A percentile compares a stretch with the other conserved stretches of the same genome.
These are phyloP conservation scores for Leccinellum albellum DNA, from an alignment of 768 basidiomycete species.

Conservation along the genomic window DNA sequence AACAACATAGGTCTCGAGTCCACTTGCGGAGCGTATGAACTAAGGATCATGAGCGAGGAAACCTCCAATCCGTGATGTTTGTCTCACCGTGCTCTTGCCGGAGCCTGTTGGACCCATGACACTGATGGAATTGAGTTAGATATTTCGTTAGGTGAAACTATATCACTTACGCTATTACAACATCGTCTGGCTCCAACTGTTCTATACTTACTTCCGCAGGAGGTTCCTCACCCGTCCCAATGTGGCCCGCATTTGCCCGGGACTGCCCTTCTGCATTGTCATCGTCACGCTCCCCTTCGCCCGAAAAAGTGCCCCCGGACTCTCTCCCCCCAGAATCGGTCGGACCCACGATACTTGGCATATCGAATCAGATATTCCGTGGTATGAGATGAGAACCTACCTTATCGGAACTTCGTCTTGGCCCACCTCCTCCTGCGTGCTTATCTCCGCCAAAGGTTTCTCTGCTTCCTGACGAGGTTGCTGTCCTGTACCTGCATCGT, in stretches of 20 bases:
- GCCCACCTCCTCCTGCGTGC: too few species aligned
- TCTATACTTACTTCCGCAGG: not conserved
- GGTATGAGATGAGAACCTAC: not conserved
- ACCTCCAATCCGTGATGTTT: not conserved
- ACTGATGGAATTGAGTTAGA: not conserved
- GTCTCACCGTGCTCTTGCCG: not conserved
- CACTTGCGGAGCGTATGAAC: not conserved
- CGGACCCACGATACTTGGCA: slow-evolving; percentile 18
- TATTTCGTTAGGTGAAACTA: not conserved
- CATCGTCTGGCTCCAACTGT: not conserved
- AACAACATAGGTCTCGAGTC: too few species aligned
- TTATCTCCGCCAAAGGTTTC: not conserved
- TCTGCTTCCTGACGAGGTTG: not conserved
- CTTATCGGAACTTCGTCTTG: slow-evolving; percentile 9
- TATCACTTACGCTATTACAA: not conserved
- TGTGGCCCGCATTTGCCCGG: too few species aligned
- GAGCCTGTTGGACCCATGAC: not conserved
- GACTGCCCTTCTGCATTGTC: too few species aligned
- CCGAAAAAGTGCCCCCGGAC: not conserved
- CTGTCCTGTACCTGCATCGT: not conserved
- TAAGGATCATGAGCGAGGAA: too few species aligned
- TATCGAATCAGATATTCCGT: not conserved
- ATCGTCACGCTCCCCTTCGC: too few species aligned
- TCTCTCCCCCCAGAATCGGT: slow-evolving; percentile 16
- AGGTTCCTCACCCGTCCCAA: not conserved